Base-by-base conservation (phyloP, 179 eudicot genomes). In the Vitellaria paradoxa region DNA sequence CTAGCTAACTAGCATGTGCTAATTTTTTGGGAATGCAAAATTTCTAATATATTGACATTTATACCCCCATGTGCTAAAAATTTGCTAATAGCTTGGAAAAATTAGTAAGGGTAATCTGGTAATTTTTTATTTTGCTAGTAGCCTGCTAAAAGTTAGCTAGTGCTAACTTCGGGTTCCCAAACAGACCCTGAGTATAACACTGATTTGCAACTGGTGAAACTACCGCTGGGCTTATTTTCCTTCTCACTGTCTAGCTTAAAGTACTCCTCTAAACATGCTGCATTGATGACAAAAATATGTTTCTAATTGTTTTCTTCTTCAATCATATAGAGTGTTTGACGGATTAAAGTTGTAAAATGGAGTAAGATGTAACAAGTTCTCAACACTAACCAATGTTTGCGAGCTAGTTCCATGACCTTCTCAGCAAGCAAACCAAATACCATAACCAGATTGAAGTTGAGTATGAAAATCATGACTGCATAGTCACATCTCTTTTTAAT, bases 361-460 rank as follows among this genome's bases (percentile, higher is more conserved):
- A 30, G 67, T 8, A 62, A 61, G 57, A 46, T 18, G 7, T n/a
- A n/a, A n/a, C n/a, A n/a, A n/a, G n/a, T n/a, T n/a, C n/a, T n/a
- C n/a, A n/a, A n/a, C n/a, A n/a, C n/a, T n/a, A 23, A 21, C 18
- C 23, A 61, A 42, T 59, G 88, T 30, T 77, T 79, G 59, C 85
- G 73, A 45, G 89, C 96, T 71, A 91, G 50, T 49, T 70, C 76
- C 24, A 88, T 68, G 45, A 88, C 78, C 74, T 78, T 82, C 23
- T 86, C 88, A 46, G 81, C 86, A 3, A 88, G 81, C 6, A 83
- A 59, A 56, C 93, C n/a, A n/a, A n/a, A n/a, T n/a, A n/a, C n/a
- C n/a, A n/a, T n/a, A n/a, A n/a, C n/a, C n/a, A n/a, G n/a, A 77
- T 83, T 89, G 83, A 91, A 89, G 78, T 92, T 89, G 37, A 91